phyloP scores from a whole-genome alignment of 2,329 filamentous ascomycete genomes.

The Fusarium sp. region DNA sequence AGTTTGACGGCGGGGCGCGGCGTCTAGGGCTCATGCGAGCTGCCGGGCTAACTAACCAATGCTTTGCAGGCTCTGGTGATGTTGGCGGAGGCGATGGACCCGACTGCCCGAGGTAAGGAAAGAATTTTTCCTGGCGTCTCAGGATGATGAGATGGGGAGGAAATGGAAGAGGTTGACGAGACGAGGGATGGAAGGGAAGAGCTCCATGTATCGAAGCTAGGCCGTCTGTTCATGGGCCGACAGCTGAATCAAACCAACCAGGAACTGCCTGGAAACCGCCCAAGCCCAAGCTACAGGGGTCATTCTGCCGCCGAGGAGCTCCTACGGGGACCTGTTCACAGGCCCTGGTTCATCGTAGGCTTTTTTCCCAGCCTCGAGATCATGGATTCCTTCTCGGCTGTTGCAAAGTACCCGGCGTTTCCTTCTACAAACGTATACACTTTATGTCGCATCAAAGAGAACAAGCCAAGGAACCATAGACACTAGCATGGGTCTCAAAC shows the following conservation, averaged over 20 bases:
- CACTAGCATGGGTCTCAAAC: constrained; percentile 35
- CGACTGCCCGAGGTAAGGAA: constrained; percentile 8
- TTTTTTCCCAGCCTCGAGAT: constrained; percentile 30
- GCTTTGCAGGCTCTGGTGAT: constrained; percentile 47
- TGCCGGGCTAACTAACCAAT: constrained; percentile 51
- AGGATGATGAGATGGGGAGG: not conserved
- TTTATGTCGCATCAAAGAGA: constrained; percentile 18
- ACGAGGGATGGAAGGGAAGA: constrained; percentile 8
- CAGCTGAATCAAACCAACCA: constrained; percentile 12
- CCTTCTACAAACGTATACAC: constrained; percentile 18
- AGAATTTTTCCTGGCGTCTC: constrained; percentile 21
- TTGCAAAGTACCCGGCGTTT: constrained; percentile 12
- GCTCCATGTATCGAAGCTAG: constrained; percentile 10
- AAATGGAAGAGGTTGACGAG: constrained; percentile 22
- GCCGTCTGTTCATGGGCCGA: constrained; percentile 6
- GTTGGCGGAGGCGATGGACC: constrained; percentile 10
- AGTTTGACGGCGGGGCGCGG: constrained; percentile 36
- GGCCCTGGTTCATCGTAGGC: constrained; percentile 14
- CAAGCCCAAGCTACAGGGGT: constrained; percentile 32
- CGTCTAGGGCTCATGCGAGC: constrained; percentile 41
- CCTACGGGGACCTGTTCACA: constrained; percentile 12
- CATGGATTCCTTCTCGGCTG: not conserved
- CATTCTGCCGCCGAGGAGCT: constrained; percentile 12
- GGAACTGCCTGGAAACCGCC: constrained; percentile 10
- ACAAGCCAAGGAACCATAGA: constrained; percentile 13